Percentiles rank a stretch among this genome's conserved stretches.
Evolutionary conservation across 768 basidiomycete genomes (phyloP).

Genomic region (Gautieria morchelliformis): DNA sequence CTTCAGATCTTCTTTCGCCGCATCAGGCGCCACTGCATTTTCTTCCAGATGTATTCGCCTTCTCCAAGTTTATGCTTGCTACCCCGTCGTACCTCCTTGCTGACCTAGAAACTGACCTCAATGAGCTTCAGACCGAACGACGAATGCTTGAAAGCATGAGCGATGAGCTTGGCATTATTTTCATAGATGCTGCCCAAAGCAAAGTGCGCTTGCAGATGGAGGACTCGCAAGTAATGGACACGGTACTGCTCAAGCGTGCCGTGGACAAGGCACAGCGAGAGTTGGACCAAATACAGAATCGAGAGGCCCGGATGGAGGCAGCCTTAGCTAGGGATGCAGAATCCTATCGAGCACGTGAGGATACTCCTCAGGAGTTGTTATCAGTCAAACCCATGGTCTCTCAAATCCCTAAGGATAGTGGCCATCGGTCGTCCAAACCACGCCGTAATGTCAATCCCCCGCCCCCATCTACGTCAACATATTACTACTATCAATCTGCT

Average conservation of each 20-base stretch:
- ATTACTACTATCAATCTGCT: conserved; percentile 93
- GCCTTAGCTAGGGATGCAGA: conserved; percentile 20
- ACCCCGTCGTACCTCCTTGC: conserved; percentile 75
- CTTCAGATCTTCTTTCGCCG: conserved; percentile 82
- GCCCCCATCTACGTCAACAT: conserved; percentile 80
- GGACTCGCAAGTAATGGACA: conserved; percentile 70
- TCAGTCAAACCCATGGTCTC: conserved; percentile 27
- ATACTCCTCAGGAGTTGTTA: conserved; percentile 54
- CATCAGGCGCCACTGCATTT: conserved; percentile 96
- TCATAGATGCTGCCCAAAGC: conserved; percentile 68
- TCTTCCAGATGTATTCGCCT: conserved; percentile 80
- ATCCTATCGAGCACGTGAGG: conserved; percentile 16
- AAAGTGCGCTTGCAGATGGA: conserved; percentile 74
- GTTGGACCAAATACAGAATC: conserved; percentile 38
- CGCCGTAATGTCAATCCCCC: conserved; percentile 79
- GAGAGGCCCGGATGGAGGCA: conserved; percentile 9
- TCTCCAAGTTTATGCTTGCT: conserved; percentile 93
- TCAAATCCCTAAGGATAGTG: conserved; percentile 2
- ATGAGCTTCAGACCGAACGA: conserved; percentile 63
- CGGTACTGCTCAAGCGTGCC: conserved; percentile 47
- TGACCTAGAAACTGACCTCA: conserved; percentile 65
- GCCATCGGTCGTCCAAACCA: conserved; percentile 7
- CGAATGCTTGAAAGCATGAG: conserved; percentile 51
- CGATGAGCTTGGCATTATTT: conserved; percentile 70
- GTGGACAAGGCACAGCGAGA: conserved; percentile 57